phyloP scores from a whole-genome alignment of 176 grass and related monocot genomes.

The Carex scoparia region DNA sequence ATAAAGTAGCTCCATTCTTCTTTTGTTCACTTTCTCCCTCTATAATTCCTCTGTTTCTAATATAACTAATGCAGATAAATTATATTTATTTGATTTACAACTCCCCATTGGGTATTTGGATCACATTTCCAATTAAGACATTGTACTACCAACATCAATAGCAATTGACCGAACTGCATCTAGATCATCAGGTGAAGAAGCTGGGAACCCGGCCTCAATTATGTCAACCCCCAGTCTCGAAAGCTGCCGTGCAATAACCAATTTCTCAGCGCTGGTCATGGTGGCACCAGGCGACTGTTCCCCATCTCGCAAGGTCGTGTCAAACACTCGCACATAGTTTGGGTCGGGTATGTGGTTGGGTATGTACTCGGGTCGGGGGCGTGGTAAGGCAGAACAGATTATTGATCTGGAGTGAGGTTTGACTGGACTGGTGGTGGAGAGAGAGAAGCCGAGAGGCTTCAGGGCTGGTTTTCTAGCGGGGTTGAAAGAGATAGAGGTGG shows the following conservation, averaged over 20 bases:
- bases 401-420: slow-evolving; percentile 9
- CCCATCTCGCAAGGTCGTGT: slow-evolving; percentile 89
- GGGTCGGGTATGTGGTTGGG: slow-evolving; percentile 61
- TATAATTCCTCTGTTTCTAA: background rate
- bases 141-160: slow-evolving; percentile 62
- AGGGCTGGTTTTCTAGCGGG: background rate
- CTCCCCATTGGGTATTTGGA: background rate
- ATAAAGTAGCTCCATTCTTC: background rate
- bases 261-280: slow-evolving; percentile 85
- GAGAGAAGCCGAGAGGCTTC: slow-evolving; percentile 12
- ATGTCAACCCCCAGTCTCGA: slow-evolving; percentile 82
- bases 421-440: background rate
- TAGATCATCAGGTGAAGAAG: slow-evolving; percentile 82
- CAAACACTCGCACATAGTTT: slow-evolving; percentile 79
- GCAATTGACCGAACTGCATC: slow-evolving; percentile 88
- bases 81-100: background rate
- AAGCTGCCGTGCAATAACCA: slow-evolving; percentile 72
- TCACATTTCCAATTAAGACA: background rate
- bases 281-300: slow-evolving; percentile 89
- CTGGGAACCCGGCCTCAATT: slow-evolving; percentile 90
- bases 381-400: background rate
- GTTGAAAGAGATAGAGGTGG: background rate
- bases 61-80: background rate
- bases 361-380: slow-evolving; percentile 38
- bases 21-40: background rate